phyloP scores from a whole-genome alignment of 768 basidiomycete genomes.

The Termitomyces sp. region DNA sequence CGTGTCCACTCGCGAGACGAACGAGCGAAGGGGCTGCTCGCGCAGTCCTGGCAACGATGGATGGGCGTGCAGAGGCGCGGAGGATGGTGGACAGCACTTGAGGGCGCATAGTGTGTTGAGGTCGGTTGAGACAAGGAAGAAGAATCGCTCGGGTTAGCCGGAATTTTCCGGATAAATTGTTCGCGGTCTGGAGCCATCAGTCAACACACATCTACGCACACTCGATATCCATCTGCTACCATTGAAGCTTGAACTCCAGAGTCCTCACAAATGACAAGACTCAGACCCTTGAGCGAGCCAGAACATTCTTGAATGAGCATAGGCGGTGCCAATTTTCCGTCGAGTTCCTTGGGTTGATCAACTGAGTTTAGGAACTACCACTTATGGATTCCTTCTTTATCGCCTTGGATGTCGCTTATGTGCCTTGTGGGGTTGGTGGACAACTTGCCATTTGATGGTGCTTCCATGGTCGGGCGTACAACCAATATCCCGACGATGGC shows the following conservation, averaged over 20 bases:
- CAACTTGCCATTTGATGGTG: not conserved
- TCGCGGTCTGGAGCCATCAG: not conserved
- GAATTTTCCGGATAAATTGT: slow-evolving; percentile 21
- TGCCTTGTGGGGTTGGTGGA: not conserved
- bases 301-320: not conserved
- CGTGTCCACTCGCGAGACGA: slow-evolving; percentile 57
- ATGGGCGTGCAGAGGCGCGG: slow-evolving; percentile 54
- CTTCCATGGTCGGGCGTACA: not conserved
- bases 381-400: not conserved
- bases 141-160: slow-evolving; percentile 27
- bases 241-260: not conserved
- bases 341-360: not conserved
- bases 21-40: slow-evolving; percentile 39
- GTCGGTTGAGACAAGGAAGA: slow-evolving; percentile 18
- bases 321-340: not conserved
- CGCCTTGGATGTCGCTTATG: not conserved
- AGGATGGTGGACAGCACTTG: slow-evolving; percentile 60
- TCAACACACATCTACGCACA: not conserved
- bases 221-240: not conserved
- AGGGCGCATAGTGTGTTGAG: slow-evolving; percentile 44
- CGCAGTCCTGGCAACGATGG: slow-evolving; percentile 31
- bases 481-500: not conserved
- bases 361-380: not conserved
- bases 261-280: not conserved
- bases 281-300: not conserved